These are phyloP conservation scores for Brassica carinata DNA, from an alignment of 345 rosid genomes.

Conservation along the genomic window DNA sequence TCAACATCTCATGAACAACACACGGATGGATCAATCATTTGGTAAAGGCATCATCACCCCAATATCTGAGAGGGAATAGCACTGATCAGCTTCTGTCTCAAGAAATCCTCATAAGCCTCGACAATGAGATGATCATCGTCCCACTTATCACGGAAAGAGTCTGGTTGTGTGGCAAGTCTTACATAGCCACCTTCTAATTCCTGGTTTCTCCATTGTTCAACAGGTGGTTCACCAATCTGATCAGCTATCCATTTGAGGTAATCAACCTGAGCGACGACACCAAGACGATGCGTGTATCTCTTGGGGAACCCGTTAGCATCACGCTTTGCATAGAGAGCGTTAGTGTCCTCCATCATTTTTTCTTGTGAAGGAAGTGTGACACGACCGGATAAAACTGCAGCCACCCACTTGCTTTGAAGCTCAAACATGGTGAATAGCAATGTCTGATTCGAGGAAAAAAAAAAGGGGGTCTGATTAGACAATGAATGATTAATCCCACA, in stretches of 20 bases:
- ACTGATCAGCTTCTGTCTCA: constrained; percentile 29
- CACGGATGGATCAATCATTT: background rate
- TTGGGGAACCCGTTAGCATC: constrained; percentile 62
- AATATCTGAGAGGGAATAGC: background rate
- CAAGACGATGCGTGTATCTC: constrained; percentile 61
- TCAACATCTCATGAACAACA: background rate
- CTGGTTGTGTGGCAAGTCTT: constrained; percentile 25
- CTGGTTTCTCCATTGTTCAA: constrained; percentile 58
- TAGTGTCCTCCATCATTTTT: constrained; percentile 45
- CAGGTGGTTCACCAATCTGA: constrained; percentile 38
- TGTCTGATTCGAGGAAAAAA: background rate
- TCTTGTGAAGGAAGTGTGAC: constrained; percentile 32
- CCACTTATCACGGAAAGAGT: constrained; percentile 64
- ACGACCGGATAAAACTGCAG: constrained; percentile 36
- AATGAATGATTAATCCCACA: background rate
- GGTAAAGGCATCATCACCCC: background rate
- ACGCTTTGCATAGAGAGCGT: constrained; percentile 50
- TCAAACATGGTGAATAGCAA: constrained; percentile 37
- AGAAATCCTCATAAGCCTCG: constrained; percentile 55
- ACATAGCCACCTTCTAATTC: constrained; percentile 27
- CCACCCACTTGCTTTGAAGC: constrained; percentile 46
- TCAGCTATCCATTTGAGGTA: constrained; percentile 66
- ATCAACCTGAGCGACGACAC: constrained; percentile 12
- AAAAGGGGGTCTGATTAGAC: background rate
- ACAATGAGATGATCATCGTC: constrained; percentile 53